These are phyloP conservation scores for Leccinum insolens DNA, from an alignment of 1,284 basidiomycete species.

Conservation along the genomic window DNA sequence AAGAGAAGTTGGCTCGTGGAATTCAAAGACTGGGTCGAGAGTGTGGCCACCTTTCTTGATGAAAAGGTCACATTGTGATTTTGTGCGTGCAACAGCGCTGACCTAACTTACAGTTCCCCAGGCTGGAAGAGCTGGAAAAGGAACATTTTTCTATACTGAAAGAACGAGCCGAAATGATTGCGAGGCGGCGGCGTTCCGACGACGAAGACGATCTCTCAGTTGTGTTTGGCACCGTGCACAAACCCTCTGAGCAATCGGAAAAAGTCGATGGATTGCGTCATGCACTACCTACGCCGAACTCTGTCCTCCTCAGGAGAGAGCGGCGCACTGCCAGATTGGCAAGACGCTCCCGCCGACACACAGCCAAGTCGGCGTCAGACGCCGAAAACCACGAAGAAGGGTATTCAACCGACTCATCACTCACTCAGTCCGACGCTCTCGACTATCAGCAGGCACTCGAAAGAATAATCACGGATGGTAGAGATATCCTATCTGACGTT, in stretches of 20 bases:
- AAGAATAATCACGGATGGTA: slow-evolving; percentile 54
- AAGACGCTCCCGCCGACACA: slow-evolving; percentile 49
- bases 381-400: slow-evolving; percentile 69
- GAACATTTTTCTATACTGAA: slow-evolving; percentile 75
- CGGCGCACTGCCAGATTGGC: slow-evolving; percentile 57
- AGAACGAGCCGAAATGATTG: slow-evolving; percentile 75
- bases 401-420: slow-evolving; percentile 82
- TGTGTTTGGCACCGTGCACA: slow-evolving; percentile 65
- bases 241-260: slow-evolving; percentile 38
- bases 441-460: slow-evolving; percentile 73
- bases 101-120: slow-evolving; percentile 67
- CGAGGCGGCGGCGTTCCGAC: slow-evolving; percentile 67
- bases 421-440: slow-evolving; percentile 64
- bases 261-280: slow-evolving; percentile 71
- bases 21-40: slow-evolving; percentile 87
- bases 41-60: slow-evolving; percentile 86
- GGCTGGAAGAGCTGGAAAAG: slow-evolving; percentile 83
- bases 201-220: slow-evolving; percentile 82
- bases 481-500: slow-evolving; percentile 80
- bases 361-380: slow-evolving; percentile 20
- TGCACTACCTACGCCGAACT: slow-evolving; percentile 48
- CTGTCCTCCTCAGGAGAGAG: slow-evolving; percentile 48
- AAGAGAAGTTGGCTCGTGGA: slow-evolving; percentile 88
- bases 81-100: slow-evolving; percentile 1
- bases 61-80: slow-evolving; percentile 69